A percentile compares a stretch with the other conserved stretches of the same genome.
Conservation (phyloP, 2,329 filamentous ascomycete genomes). For the Colletotrichum navitas region DNA sequence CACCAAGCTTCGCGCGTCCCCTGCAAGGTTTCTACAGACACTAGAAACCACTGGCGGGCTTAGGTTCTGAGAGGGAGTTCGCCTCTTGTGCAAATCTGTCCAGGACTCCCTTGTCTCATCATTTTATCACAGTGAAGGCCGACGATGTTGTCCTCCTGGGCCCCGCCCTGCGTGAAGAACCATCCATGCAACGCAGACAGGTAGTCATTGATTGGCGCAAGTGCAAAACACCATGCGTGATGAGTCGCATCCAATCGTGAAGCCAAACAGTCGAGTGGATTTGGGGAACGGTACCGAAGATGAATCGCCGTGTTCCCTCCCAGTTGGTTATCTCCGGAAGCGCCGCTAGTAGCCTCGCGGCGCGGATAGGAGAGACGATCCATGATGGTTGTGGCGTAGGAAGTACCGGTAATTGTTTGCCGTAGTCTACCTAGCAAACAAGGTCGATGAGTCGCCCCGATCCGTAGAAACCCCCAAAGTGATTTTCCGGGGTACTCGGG, state of each 20-base stretch:
- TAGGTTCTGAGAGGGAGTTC: conserved; percentile 9
- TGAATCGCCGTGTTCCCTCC: background rate
- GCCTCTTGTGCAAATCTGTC: background rate
- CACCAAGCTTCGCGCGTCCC: background rate
- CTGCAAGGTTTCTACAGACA: background rate
- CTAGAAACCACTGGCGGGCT: background rate
- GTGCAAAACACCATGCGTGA: background rate
- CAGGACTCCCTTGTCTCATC: background rate
- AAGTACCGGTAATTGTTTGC: background rate
- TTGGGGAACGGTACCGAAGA: background rate
- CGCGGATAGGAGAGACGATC: too few relatives aligned
- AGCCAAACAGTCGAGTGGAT: background rate
- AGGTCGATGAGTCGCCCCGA: background rate
- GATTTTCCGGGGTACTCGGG: conserved; percentile 38
- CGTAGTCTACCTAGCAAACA: background rate
- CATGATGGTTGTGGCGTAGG: background rate
- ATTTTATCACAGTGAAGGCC: background rate
- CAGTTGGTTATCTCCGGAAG: too few relatives aligned
- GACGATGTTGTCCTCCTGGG: background rate
- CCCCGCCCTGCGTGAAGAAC: background rate
- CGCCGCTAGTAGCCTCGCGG: background rate
- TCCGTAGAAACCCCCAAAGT: background rate
- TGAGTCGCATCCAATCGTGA: background rate
- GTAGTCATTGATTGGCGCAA: background rate
- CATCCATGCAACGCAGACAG: background rate